Evolutionary conservation across 306 rosid species (phyloP).

Genomic region (Canavalia gladiata): DNA sequence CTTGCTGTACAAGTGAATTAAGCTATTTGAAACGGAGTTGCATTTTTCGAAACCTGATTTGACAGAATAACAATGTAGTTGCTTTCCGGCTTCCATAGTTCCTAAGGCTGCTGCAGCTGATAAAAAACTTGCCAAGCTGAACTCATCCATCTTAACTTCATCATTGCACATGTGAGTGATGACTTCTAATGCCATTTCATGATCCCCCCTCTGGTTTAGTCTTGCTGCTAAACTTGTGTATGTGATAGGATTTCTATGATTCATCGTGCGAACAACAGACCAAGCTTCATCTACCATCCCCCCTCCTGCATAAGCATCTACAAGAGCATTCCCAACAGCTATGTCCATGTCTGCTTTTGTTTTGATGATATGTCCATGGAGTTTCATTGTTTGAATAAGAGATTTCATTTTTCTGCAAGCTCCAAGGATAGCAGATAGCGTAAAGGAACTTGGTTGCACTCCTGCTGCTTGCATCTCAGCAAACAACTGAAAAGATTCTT

Average conservation of each 20-base stretch:
- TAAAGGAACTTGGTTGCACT: conserved; percentile 66
- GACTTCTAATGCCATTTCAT: conserved; percentile 61
- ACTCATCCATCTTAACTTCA: conserved; percentile 64
- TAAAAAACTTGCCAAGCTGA: conserved; percentile 70
- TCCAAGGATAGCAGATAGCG: conserved; percentile 62
- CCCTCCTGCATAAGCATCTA: conserved; percentile 72
- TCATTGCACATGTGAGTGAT: conserved; percentile 60
- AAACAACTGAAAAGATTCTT: conserved; percentile 57
- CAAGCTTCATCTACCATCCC: conserved; percentile 64
- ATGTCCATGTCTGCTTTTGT: conserved; percentile 53
- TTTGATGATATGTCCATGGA: conserved; percentile 69
- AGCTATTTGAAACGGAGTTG: conserved; percentile 63
- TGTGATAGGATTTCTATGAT: conserved; percentile 62
- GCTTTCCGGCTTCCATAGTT: conserved; percentile 65
- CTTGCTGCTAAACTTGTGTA: conserved; percentile 72
- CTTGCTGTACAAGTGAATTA: conserved; percentile 72
- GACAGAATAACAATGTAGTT: conserved; percentile 66
- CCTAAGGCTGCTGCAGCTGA: conserved; percentile 75
- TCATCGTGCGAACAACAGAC: conserved; percentile 60
- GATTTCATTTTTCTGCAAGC: conserved; percentile 59
- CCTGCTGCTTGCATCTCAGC: conserved; percentile 68
- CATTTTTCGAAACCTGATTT: conserved; percentile 62
- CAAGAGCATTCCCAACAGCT: conserved; percentile 75
- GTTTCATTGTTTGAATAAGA: conserved; percentile 54
- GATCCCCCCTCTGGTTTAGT: conserved; percentile 65